These are phyloP conservation scores for Clarkia xantiana DNA, from an alignment of 345 rosid genomes.

Conservation along the genomic window DNA sequence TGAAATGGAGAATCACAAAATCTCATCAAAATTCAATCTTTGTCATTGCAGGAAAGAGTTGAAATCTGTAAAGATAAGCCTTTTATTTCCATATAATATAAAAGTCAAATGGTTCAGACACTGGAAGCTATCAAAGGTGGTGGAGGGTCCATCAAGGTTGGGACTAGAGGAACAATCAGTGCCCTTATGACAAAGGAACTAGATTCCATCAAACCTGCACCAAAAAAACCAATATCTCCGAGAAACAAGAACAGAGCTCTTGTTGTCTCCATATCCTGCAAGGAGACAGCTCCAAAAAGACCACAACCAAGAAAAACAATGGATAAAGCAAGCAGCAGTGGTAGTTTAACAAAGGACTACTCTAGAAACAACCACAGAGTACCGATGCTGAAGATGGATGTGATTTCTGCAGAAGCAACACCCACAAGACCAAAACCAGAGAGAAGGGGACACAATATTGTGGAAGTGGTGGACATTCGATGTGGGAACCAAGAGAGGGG, in stretches of 20 bases:
- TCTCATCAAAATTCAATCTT: too few relatives aligned
- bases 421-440: constrained; percentile 37
- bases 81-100: background rate
- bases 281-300: constrained; percentile 38
- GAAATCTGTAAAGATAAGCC: background rate
- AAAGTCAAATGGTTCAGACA: constrained; percentile 50
- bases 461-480: constrained; percentile 75
- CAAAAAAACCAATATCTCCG: constrained; percentile 22
- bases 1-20: too few relatives aligned
- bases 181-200: constrained; percentile 75
- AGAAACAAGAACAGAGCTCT: constrained; percentile 23
- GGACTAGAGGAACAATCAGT: constrained; percentile 73
- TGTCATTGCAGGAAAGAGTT: background rate
- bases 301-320: constrained; percentile 40
- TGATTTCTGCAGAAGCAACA: constrained; percentile 38
- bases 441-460: constrained; percentile 50
- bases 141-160: constrained; percentile 80
- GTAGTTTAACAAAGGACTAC: constrained; percentile 27
- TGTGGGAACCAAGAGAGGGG: constrained; percentile 70
- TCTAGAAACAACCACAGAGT: constrained; percentile 20
- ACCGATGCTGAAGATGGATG: constrained; percentile 61
- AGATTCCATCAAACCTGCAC: constrained; percentile 39
- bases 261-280: constrained; percentile 40
- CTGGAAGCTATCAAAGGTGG: constrained; percentile 66
- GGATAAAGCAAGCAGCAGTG: constrained; percentile 73